Percentiles rank a stretch among this genome's conserved stretches.
phyloP scores from a whole-genome alignment of 768 basidiomycete genomes.

The Tricholoma hemisulphureum region DNA sequence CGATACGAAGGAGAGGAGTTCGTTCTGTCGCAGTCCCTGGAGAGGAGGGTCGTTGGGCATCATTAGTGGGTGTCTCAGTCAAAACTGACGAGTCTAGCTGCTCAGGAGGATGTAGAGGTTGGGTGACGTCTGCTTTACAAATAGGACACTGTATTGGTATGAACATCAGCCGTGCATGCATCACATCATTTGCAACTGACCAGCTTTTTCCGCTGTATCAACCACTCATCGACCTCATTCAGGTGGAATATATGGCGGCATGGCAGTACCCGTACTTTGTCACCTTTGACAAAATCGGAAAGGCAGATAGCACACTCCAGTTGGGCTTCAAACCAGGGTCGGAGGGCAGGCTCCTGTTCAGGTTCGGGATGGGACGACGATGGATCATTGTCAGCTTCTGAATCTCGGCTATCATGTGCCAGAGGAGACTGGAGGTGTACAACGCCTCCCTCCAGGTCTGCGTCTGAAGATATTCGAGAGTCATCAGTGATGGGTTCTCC shows the following conservation, averaged over 20 bases:
- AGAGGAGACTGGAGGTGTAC: conserved; percentile 20
- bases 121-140: conserved; percentile 91
- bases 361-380: conserved; percentile 39
- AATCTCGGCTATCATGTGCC: conserved; percentile 19
- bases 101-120: conserved; percentile 36
- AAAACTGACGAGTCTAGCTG: conserved; percentile 6
- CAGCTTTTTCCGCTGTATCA: conserved; percentile 89
- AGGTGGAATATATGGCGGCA: conserved; percentile 96
- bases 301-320: conserved; percentile 93
- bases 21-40: conserved; percentile 32
- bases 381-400: conserved; percentile 26
- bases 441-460: conserved; percentile 39
- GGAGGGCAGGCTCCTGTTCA: conserved; percentile 34
- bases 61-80: conserved; percentile 13
- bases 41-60: conserved; percentile 15
- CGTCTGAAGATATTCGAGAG: conserved; percentile 30
- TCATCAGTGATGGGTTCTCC: conserved; percentile 29
- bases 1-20: conserved; percentile 37
- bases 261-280: conserved; percentile 86
- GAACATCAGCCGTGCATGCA: background rate
- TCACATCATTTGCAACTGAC: conserved; percentile 47
- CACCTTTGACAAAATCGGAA: conserved; percentile 80
- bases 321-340: conserved; percentile 79
- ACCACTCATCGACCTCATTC: conserved; percentile 88
- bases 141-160: conserved; percentile 69